phyloP scores from a whole-genome alignment of 805 yeast genomes.

The Wickerhamomyces bovis region DNA sequence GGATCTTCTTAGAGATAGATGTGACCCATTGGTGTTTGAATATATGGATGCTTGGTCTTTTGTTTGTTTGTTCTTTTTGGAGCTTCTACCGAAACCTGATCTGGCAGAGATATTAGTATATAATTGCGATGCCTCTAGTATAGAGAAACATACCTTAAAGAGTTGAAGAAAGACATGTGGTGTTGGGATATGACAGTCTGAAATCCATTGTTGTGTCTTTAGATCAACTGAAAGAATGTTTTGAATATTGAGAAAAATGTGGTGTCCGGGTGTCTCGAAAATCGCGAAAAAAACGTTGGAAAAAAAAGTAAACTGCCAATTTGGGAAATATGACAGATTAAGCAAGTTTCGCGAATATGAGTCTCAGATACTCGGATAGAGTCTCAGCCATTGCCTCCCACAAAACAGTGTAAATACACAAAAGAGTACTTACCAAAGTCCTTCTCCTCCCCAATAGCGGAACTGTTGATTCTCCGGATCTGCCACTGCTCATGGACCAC shows the following conservation, averaged over 20 bases:
- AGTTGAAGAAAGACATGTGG: slow-evolving; percentile 34
- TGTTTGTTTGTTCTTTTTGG: slow-evolving; percentile 39
- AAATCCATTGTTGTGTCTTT: neutral
- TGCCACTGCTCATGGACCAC: neutral
- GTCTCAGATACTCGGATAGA: too few relatives aligned
- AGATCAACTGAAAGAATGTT: neutral
- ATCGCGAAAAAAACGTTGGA: neutral
- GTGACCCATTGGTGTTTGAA: slow-evolving; percentile 40
- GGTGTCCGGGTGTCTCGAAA: neutral
- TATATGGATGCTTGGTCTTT: slow-evolving; percentile 26
- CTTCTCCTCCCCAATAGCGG: too few relatives aligned
- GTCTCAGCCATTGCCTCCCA: too few relatives aligned
- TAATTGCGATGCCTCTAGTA: neutral
- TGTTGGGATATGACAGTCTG: neutral
- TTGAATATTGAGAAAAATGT: neutral
- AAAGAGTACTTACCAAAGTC: neutral
- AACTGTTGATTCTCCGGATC: neutral
- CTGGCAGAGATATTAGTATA: slow-evolving; percentile 22
- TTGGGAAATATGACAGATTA: neutral
- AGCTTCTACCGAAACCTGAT: slow-evolving; percentile 51
- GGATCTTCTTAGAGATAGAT: slow-evolving; percentile 40
- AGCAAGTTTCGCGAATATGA: neutral
- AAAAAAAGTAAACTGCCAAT: neutral
- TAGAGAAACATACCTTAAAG: slow-evolving; percentile 21
- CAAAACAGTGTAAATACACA: too few relatives aligned